A percentile compares a stretch with the other conserved stretches of the same genome.
These are phyloP conservation scores for Colletotrichum cereale DNA, from an alignment of 2,329 filamentous ascomycete species.

Conservation along the genomic window DNA sequence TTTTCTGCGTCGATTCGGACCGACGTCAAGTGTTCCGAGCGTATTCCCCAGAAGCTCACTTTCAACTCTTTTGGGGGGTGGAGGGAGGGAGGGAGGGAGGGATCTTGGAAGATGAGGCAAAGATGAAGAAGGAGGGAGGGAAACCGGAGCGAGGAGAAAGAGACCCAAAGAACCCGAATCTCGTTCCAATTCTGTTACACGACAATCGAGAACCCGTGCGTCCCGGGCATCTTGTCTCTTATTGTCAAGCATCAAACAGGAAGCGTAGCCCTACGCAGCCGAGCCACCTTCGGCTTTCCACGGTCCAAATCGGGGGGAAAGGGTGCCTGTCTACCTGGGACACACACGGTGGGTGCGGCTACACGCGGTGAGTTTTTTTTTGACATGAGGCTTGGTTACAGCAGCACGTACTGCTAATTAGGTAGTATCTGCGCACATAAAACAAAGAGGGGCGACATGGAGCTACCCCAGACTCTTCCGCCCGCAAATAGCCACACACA, in stretches of 20 bases:
- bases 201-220: background rate
- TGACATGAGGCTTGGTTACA: background rate
- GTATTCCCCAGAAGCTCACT: background rate
- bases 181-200: background rate
- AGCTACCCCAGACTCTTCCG: conserved; percentile 12
- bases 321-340: background rate
- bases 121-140: background rate
- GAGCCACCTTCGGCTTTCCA: conserved; percentile 24
- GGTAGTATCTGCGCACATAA: too few species aligned
- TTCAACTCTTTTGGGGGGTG: background rate
- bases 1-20: background rate
- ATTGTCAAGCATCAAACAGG: background rate
- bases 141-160: background rate
- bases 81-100: background rate
- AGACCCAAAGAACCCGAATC: background rate
- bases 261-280: background rate
- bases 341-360: background rate
- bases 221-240: conserved; percentile 5
- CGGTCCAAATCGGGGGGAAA: conserved; percentile 20
- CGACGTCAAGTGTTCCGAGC: background rate
- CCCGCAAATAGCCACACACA: conserved; percentile 11
- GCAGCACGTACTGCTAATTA: background rate
- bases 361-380: background rate
- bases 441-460: background rate
- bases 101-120: too few species aligned